These are phyloP conservation scores for Inonotus obliquus DNA, from an alignment of 1,284 basidiomycete genomes.

Conservation along the genomic window DNA sequence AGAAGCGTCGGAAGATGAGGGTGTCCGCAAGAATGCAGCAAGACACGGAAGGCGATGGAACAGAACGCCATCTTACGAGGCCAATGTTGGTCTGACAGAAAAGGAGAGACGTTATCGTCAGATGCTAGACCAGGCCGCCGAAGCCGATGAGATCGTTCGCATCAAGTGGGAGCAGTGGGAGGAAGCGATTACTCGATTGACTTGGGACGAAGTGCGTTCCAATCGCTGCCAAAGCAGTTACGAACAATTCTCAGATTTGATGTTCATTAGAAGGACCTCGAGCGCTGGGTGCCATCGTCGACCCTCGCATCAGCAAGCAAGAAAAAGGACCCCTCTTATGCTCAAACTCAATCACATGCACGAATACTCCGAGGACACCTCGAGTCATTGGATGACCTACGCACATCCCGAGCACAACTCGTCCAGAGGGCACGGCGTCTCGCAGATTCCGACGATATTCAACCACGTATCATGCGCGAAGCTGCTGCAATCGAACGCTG, in stretches of 20 bases:
- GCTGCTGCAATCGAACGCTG: slow-evolving; percentile 61
- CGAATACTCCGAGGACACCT: slow-evolving; percentile 72
- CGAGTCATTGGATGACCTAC: slow-evolving; percentile 78
- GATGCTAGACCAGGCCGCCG: slow-evolving; percentile 69
- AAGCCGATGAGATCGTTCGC: slow-evolving; percentile 73
- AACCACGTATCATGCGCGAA: slow-evolving; percentile 62
- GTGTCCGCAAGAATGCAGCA: slow-evolving; percentile 44
- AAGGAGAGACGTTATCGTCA: slow-evolving; percentile 68
- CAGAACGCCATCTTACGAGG: slow-evolving; percentile 68
- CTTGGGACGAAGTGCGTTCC: slow-evolving; percentile 59
- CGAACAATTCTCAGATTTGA: background rate
- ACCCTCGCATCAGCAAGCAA: slow-evolving; percentile 34
- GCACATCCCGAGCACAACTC: slow-evolving; percentile 55
- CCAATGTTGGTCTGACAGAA: slow-evolving; percentile 68
- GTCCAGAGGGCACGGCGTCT: slow-evolving; percentile 64
- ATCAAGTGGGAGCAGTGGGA: slow-evolving; percentile 88
- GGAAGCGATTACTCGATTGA: slow-evolving; percentile 64
- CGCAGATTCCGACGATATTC: slow-evolving; percentile 73
- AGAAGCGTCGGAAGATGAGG: slow-evolving; percentile 87
- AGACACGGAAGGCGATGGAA: slow-evolving; percentile 32
- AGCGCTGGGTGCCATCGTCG: slow-evolving; percentile 63
- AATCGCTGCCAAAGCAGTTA: background rate
- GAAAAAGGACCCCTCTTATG: slow-evolving; percentile 32
- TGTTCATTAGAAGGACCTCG: slow-evolving; percentile 55
- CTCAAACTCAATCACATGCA: slow-evolving; percentile 56